Conservation (phyloP, 2,329 filamentous ascomycete genomes). For the Diaporthe caulivora region DNA sequence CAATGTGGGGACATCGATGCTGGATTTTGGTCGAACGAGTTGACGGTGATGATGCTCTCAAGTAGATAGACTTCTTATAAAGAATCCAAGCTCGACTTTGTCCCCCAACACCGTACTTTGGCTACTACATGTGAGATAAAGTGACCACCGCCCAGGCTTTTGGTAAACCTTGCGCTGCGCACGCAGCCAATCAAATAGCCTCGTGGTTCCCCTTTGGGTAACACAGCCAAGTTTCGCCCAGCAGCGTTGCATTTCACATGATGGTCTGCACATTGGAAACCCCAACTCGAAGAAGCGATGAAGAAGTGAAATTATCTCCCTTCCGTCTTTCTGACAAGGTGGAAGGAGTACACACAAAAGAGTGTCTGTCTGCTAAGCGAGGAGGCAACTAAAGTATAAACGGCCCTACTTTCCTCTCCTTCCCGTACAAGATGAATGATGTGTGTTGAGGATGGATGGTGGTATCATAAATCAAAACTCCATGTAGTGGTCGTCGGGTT, state of each 20-base stretch:
- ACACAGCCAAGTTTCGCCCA: background rate
- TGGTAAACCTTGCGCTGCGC: background rate
- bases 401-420: background rate
- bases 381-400: conserved; percentile 16
- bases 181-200: conserved; percentile 10
- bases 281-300: background rate
- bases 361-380: conserved; percentile 20
- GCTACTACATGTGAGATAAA: background rate
- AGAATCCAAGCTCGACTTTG: conserved; percentile 52
- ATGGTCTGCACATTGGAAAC: background rate
- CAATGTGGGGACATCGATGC: conserved; percentile 50
- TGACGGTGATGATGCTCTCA: conserved; percentile 50
- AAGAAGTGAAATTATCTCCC: conserved; percentile 8
- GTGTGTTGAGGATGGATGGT: background rate
- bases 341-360: conserved; percentile 8
- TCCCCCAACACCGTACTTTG: conserved; percentile 39
- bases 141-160: background rate
- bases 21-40: conserved; percentile 49
- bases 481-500: background rate
- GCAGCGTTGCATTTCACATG: background rate
- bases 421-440: background rate
- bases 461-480: conserved; percentile 33
- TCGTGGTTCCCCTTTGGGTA: background rate
- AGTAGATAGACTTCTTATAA: conserved; percentile 49
- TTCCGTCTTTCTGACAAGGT: background rate